Base-by-base conservation (phyloP, 148 eudicot species). In the Chenopodium album region DNA sequence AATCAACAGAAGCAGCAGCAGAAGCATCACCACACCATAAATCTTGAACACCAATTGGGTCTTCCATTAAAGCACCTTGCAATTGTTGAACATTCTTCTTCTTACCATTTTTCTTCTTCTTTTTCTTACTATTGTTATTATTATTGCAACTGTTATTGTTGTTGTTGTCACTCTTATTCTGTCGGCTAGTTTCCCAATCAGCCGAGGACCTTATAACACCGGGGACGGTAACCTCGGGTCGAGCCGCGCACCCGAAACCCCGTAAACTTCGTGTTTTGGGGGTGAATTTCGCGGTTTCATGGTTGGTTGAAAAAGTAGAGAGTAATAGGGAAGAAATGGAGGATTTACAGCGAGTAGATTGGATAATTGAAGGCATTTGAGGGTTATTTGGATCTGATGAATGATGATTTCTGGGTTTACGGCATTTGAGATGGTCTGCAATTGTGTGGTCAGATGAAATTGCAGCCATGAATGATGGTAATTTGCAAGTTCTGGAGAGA, bases 1-100 rank as follows among this genome's bases (percentile, higher is more conserved):
- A 89, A 87, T 90, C 93, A 77, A 87, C 92, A 80, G 91, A 80
- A 47, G 88, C 90, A 88, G 91, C 92, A 82, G 88, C 79, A 52
- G 89, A 90, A 74, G 94, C 93, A n/a, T 94, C 92, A 7, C 92
- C 98, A 84, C 98, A 94, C 90, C 95, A 92, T 75, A 94, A 93
- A 86, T 94, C 98, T 71, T 92, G 92, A 46, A 87, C 90, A 46
- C 79, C 82, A 74, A 77, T 22, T 56, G 76, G 28, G 11, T 78
- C 85, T 9, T 84, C 87, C 71, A 80, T 52, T 23, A 79, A 31
- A 66, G 54, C 71, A 78, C 71, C 64, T 78, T 81, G 86, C 75
- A 73, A 79, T 46, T 72, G 86, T 66, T 69, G 86, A 20, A 41
- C 46, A 64, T 70, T 85, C 82, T 82, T 77, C 68, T 87, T 85